Evolutionary conservation across 306 rosid genomes (phyloP).

Genomic region (Cajanus cajan): DNA sequence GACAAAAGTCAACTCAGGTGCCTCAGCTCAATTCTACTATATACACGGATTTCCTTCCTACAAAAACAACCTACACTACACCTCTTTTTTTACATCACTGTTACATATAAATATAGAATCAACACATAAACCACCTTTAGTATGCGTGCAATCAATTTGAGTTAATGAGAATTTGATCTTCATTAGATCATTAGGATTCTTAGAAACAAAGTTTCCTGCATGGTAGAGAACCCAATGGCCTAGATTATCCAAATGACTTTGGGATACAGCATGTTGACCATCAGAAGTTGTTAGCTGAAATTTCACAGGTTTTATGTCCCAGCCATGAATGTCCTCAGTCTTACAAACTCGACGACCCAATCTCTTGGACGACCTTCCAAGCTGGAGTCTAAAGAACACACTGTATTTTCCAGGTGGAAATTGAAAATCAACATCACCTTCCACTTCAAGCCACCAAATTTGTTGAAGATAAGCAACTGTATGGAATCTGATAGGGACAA

Average conservation of each 20-base stretch:
- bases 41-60: conserved; percentile 30
- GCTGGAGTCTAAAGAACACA: conserved; percentile 72
- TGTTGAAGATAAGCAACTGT: conserved; percentile 91
- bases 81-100: conserved; percentile 32
- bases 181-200: conserved; percentile 45
- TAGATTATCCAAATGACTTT: conserved; percentile 59
- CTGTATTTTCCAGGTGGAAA: conserved; percentile 70
- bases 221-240: conserved; percentile 73
- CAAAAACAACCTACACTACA: conserved; percentile 37
- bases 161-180: conserved; percentile 69
- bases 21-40: conserved; percentile 1
- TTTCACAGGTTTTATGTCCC: conserved; percentile 76
- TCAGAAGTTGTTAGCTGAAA: conserved; percentile 70
- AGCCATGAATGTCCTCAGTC: conserved; percentile 71
- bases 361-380: conserved; percentile 68
- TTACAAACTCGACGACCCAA: conserved; percentile 71
- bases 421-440: conserved; percentile 75
- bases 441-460: conserved; percentile 92
- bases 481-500: conserved; percentile 52
- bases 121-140: conserved; percentile 87
- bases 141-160: conserved; percentile 93
- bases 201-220: conserved; percentile 70
- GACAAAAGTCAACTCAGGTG: neutral
- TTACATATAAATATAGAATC: conserved; percentile 69
- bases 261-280: conserved; percentile 58